Conservation (phyloP, 1,284 basidiomycete genomes). For the Cryptococcus sp. region DNA sequence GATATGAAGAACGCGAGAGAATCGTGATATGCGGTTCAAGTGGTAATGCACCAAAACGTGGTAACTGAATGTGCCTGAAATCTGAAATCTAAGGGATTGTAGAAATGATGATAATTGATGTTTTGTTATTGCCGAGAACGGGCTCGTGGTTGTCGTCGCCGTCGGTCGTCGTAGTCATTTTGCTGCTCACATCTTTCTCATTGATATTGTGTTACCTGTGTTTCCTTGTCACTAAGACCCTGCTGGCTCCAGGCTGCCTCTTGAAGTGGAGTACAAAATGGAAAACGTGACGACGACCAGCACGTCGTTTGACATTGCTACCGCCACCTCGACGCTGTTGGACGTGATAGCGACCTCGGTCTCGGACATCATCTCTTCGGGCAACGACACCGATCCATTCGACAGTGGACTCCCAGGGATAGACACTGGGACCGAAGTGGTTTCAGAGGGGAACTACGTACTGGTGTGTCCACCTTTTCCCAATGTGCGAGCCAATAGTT, state of each 20-base stretch:
- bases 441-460: slow-evolving; percentile 33
- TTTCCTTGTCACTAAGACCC: not conserved
- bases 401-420: slow-evolving; percentile 9
- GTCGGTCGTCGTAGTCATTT: not conserved
- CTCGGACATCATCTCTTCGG: not conserved
- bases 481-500: not conserved
- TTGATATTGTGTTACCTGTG: not conserved
- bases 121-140: no score
- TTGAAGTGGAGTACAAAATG: not conserved
- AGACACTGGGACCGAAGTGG: slow-evolving; percentile 10
- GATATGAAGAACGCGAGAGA: no score
- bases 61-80: no score
- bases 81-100: no score
- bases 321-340: slow-evolving; percentile 13
- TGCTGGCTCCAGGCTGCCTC: not conserved
- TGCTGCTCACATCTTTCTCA: not conserved
- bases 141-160: no score
- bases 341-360: slow-evolving; percentile 16
- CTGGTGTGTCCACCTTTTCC: slow-evolving; percentile 6
- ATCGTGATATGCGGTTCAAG: no score
- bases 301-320: slow-evolving; percentile 4
- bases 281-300: not conserved
- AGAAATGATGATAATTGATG: no score
- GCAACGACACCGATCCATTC: slow-evolving; percentile 2
- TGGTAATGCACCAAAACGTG: no score